Conservation (phyloP, 2,329 filamentous ascomycete genomes). For the Cladorrhinum sp. region DNA sequence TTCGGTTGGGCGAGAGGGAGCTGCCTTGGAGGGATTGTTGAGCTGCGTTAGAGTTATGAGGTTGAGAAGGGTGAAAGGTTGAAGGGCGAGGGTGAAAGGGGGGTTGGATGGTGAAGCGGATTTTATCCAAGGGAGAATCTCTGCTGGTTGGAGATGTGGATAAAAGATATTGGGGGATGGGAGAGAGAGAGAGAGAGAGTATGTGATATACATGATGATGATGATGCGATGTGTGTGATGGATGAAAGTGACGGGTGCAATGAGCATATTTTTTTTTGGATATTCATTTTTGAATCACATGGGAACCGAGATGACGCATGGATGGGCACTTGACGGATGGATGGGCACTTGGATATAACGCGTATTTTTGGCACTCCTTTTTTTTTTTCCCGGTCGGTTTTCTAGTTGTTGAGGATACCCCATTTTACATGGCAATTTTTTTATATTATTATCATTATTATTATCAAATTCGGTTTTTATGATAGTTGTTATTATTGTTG, state of each 20-base stretch:
- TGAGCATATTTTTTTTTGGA: no score
- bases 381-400: not conserved
- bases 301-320: no score
- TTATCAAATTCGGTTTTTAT: no score
- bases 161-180: not conserved
- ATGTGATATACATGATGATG: not conserved
- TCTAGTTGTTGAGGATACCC: not conserved
- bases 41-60: not conserved
- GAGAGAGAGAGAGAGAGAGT: not conserved
- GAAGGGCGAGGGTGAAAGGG: no score
- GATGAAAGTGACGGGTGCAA: no score
- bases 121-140: not conserved
- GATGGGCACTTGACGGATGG: no score
- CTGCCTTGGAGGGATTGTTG: slow-evolving; percentile 42
- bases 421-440: not conserved
- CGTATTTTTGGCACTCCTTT: not conserved
- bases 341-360: not conserved
- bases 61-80: no score
- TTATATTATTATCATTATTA: no score
- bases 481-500: no score
- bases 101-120: no score
- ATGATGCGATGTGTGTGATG: not conserved
- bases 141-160: not conserved
- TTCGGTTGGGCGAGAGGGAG: slow-evolving; percentile 46
- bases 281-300: no score